phyloP scores from a whole-genome alignment of 1,139 yeast species.

The Wickerhamomyces sp. region DNA sequence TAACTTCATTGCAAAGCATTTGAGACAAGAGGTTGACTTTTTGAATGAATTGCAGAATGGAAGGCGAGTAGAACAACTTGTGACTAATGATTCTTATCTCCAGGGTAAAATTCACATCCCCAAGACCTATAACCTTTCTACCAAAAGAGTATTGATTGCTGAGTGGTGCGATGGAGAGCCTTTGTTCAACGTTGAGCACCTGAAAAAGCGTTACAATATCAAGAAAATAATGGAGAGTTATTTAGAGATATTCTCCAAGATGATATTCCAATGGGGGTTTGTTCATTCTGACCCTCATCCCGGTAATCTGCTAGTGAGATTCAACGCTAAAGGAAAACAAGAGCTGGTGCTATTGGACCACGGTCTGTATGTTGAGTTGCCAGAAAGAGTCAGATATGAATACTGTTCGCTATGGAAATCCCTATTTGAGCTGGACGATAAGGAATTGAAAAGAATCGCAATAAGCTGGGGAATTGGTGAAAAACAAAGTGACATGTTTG shows the following conservation, averaged over 20 bases:
- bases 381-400: conserved; percentile 46
- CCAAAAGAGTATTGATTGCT: conserved; percentile 50
- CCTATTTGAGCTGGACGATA: conserved; percentile 48
- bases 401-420: conserved; percentile 63
- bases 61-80: conserved; percentile 27
- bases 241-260: conserved; percentile 55
- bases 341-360: conserved; percentile 71
- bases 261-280: conserved; percentile 70
- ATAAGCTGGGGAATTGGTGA: conserved; percentile 69
- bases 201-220: conserved; percentile 41
- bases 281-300: conserved; percentile 67
- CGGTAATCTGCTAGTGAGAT: conserved; percentile 62
- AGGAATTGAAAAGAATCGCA: conserved; percentile 47
- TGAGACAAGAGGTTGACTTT: conserved; percentile 61
- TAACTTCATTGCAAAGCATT: conserved; percentile 51
- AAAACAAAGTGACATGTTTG: conserved; percentile 49
- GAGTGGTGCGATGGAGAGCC: conserved; percentile 79
- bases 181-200: conserved; percentile 40
- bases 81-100: conserved; percentile 33
- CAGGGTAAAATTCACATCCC: conserved; percentile 49
- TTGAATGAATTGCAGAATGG: conserved; percentile 52
- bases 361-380: conserved; percentile 60
- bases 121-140: conserved; percentile 40
- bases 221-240: conserved; percentile 47
- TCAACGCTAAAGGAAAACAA: conserved; percentile 38